phyloP scores from a whole-genome alignment of 2,329 filamentous ascomycete species.

The Tolypocladium tropicale region DNA sequence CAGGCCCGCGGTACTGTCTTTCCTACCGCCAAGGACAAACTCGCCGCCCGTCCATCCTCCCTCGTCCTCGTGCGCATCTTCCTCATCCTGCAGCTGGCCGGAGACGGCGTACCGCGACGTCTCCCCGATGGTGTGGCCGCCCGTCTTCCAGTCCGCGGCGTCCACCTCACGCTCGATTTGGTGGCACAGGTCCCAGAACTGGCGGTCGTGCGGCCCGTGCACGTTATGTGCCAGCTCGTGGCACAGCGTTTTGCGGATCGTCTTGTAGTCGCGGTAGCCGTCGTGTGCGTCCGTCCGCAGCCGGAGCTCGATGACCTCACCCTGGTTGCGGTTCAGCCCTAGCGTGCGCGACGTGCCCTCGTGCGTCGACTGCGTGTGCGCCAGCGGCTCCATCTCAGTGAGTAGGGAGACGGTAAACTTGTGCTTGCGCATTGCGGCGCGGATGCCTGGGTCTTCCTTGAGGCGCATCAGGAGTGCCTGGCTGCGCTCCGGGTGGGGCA shows the following conservation, averaged over 20 bases:
- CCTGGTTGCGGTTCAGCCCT: conserved; percentile 77
- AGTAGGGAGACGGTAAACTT: conserved; percentile 75
- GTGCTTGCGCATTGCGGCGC: conserved; percentile 72
- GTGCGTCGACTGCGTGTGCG: conserved; percentile 62
- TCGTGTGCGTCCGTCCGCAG: conserved; percentile 90
- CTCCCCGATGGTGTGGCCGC: conserved; percentile 57
- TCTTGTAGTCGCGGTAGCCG: conserved; percentile 87
- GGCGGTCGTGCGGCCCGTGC: conserved; percentile 67
- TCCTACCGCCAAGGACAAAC: conserved; percentile 57
- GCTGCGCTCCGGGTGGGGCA: conserved; percentile 65
- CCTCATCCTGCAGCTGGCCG: conserved; percentile 32
- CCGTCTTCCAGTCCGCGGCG: conserved; percentile 63
- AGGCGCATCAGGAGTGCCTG: conserved; percentile 65
- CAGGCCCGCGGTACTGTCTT: conserved; percentile 35
- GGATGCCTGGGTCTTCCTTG: conserved; percentile 75
- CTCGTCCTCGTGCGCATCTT: conserved; percentile 51
- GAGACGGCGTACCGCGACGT: conserved; percentile 48
- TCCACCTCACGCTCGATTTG: conserved; percentile 84
- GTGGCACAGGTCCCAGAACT: conserved; percentile 84
- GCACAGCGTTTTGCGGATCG: conserved; percentile 82
- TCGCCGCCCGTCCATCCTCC: conserved; percentile 72
- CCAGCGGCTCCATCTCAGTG: conserved; percentile 89
- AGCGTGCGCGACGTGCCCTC: conserved; percentile 67
- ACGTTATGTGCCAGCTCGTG: conserved; percentile 95
- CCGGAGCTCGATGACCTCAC: conserved; percentile 83